phyloP scores from a whole-genome alignment of 2,329 filamentous ascomycete species.

The Pochonia chlamydosporia region DNA sequence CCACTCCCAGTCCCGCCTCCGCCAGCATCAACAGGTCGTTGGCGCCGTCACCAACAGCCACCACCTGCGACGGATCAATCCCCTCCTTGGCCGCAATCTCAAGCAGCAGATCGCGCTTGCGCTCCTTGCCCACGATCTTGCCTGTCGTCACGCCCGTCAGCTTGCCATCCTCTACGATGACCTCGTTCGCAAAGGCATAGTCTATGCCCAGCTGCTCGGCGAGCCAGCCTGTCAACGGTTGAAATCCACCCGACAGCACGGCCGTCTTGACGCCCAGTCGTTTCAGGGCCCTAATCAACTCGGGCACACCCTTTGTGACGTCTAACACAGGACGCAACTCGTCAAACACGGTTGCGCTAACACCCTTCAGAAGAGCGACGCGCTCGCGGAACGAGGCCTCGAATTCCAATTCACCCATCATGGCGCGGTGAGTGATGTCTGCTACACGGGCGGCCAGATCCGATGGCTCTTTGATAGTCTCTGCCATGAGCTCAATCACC shows the following conservation, averaged over 20 bases:
- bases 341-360: constrained; percentile 73
- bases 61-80: constrained; percentile 58
- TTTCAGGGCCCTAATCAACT: constrained; percentile 70
- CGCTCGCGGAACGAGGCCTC: constrained; percentile 75
- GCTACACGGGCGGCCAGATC: constrained; percentile 79
- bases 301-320: constrained; percentile 73
- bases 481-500: constrained; percentile 92
- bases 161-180: constrained; percentile 54
- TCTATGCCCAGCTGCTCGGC: constrained; percentile 76
- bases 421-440: constrained; percentile 85
- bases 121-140: constrained; percentile 68
- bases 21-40: constrained; percentile 80
- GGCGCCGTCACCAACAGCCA: constrained; percentile 76
- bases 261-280: constrained; percentile 79
- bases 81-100: constrained; percentile 65
- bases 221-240: constrained; percentile 82
- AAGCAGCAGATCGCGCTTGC: constrained; percentile 65
- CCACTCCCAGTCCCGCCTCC: constrained; percentile 69
- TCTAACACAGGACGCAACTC: constrained; percentile 69
- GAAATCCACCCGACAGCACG: constrained; percentile 88
- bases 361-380: constrained; percentile 73
- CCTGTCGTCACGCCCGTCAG: constrained; percentile 70
- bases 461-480: constrained; percentile 60
- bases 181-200: constrained; percentile 83
- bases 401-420: constrained; percentile 95